Percentiles rank a stretch among this genome's conserved stretches.
Conservation (phyloP, 2,329 filamentous ascomycete genomes). For the Cytospora paraplurivora region DNA sequence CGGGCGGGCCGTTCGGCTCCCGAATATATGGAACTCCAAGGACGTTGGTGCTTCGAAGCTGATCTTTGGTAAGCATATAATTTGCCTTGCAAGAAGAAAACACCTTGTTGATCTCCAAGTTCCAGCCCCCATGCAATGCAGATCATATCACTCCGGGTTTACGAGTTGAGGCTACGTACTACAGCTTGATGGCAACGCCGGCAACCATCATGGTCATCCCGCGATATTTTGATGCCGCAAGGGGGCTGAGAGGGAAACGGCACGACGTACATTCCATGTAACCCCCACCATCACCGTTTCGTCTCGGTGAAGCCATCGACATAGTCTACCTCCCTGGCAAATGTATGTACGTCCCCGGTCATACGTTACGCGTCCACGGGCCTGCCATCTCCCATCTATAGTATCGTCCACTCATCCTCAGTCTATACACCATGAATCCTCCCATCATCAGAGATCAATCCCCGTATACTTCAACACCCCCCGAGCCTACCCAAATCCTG, state of each 20-base stretch:
- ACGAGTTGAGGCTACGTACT: neutral
- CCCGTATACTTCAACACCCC: neutral
- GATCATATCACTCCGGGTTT: too few species aligned
- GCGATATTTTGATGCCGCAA: neutral
- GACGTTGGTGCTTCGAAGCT: too few species aligned
- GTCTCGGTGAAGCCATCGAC: neutral
- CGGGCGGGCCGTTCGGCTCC: too few species aligned
- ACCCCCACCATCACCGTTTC: neutral
- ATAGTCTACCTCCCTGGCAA: neutral
- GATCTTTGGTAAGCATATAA: too few species aligned
- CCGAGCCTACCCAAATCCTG: neutral
- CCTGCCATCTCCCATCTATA: neutral
- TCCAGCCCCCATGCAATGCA: too few species aligned
- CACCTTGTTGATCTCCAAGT: too few species aligned
- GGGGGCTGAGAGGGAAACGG: neutral
- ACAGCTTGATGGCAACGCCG: neutral
- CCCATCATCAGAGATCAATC: neutral
- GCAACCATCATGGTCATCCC: neutral
- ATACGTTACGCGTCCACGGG: neutral
- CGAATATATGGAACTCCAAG: too few species aligned
- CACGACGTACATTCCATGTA: neutral
- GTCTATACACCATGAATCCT: neutral
- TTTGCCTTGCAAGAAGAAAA: too few species aligned
- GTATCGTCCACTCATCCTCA: neutral
- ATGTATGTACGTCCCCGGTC: too few species aligned